Evolutionary conservation across 257 asterid genomes (phyloP).

Genomic region (Nicotiana otophora): DNA sequence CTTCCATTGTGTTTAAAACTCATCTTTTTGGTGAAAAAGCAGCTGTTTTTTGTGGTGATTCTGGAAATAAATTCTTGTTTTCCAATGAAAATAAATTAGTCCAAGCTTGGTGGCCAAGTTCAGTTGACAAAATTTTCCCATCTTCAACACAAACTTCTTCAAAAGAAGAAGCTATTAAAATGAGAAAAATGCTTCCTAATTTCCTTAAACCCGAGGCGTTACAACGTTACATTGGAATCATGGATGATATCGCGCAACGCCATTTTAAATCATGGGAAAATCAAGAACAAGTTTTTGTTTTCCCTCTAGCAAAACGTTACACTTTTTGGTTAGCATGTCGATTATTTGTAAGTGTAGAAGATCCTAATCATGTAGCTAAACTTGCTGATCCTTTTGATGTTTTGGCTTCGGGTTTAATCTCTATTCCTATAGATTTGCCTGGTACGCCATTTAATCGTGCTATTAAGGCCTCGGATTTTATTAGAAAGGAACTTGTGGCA

Average conservation of each 20-base stretch:
- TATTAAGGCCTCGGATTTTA: slow-evolving; percentile 40
- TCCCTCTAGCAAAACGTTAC: slow-evolving; percentile 42
- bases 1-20: slow-evolving; percentile 32
- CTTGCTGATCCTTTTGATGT: slow-evolving; percentile 44
- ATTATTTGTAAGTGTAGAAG: slow-evolving; percentile 48
- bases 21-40: slow-evolving; percentile 38
- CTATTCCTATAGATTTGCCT: slow-evolving; percentile 47
- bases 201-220: slow-evolving; percentile 53
- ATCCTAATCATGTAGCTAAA: slow-evolving; percentile 36
- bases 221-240: slow-evolving; percentile 47
- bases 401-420: slow-evolving; percentile 45
- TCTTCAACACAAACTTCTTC: slow-evolving; percentile 43
- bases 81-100: slow-evolving; percentile 59
- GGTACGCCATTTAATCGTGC: slow-evolving; percentile 51
- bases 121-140: slow-evolving; percentile 44
- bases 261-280: slow-evolving; percentile 52
- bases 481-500: slow-evolving; percentile 31
- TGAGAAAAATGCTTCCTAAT: slow-evolving; percentile 58
- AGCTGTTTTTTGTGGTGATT: slow-evolving; percentile 39
- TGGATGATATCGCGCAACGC: slow-evolving; percentile 42
- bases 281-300: slow-evolving; percentile 28
- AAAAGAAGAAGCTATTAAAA: slow-evolving; percentile 51
- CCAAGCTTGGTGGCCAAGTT: slow-evolving; percentile 56
- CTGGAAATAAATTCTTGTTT: slow-evolving; percentile 41
- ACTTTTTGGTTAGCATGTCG: slow-evolving; percentile 52